These are phyloP conservation scores for Kurtzmaniella fragi DNA, from an alignment of 805 yeast genomes.

Conservation along the genomic window DNA sequence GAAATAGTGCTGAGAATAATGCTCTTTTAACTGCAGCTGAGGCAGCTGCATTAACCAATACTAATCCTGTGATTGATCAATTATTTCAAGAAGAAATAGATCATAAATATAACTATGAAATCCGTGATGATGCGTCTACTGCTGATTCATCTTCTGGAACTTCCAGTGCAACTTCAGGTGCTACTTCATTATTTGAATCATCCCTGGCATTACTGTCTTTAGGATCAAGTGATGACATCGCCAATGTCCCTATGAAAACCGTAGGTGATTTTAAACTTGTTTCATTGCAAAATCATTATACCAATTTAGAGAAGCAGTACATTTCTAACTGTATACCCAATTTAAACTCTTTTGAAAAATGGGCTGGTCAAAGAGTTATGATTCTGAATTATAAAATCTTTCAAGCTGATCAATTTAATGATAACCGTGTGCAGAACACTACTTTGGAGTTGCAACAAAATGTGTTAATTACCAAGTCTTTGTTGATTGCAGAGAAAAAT, in stretches of 20 bases:
- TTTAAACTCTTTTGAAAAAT: constrained; percentile 34
- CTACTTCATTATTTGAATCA: constrained; percentile 3
- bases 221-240: background rate
- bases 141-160: background rate
- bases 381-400: constrained; percentile 12
- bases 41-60: constrained; percentile 12
- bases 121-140: background rate
- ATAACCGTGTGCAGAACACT: constrained; percentile 10
- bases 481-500: background rate
- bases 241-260: background rate
- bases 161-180: constrained; percentile 1
- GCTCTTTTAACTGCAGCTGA: constrained; percentile 17
- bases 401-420: constrained; percentile 2
- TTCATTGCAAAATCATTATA: constrained; percentile 5
- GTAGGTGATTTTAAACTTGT: background rate
- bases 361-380: constrained; percentile 20
- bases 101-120: background rate
- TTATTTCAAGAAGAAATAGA: background rate
- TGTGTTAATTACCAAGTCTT: constrained; percentile 1
- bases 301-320: constrained; percentile 28
- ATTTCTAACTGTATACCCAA: constrained; percentile 34
- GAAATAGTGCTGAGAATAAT: constrained; percentile 14
- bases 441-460: constrained; percentile 5
- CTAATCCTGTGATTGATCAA: background rate
- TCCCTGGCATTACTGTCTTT: constrained; percentile 1